Evolutionary conservation across 2,329 filamentous ascomycete genomes (phyloP).

Genomic region (Elsinoe ampelina): DNA sequence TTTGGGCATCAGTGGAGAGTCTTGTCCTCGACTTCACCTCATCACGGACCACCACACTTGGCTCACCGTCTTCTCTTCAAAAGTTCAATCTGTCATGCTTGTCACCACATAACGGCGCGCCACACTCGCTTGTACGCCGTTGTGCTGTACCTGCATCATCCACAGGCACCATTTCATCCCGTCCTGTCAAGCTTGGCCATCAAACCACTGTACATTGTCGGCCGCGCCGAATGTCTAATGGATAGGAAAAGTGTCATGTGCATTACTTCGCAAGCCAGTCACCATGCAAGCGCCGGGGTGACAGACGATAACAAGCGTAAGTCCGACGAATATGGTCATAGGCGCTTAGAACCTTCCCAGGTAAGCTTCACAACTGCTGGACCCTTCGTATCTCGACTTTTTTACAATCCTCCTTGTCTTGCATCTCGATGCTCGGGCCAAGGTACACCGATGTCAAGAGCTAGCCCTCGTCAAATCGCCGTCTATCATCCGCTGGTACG

Average conservation of each 20-base stretch:
- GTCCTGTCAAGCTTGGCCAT: neutral
- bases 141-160: neutral
- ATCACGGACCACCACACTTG: constrained; percentile 7
- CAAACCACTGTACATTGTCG: neutral
- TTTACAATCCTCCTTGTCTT: neutral
- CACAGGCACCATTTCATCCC: neutral
- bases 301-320: neutral
- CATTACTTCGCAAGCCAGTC: neutral
- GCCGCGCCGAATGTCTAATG: neutral
- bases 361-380: neutral
- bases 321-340: neutral
- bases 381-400: constrained; percentile 1
- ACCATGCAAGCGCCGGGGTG: neutral
- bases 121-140: constrained; percentile 4
- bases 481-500: neutral
- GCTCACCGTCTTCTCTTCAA: neutral
- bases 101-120: constrained; percentile 5
- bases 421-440: too few species aligned
- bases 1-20: constrained; percentile 1
- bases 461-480: neutral
- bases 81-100: constrained; percentile 11
- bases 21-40: constrained; percentile 2
- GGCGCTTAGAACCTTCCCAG: neutral
- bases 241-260: neutral
- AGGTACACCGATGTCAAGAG: too few species aligned